Percentiles rank a stretch among this genome's conserved stretches.
These are phyloP conservation scores for Coprinopsis sp. DNA, from an alignment of 768 basidiomycete genomes.

Conservation along the genomic window DNA sequence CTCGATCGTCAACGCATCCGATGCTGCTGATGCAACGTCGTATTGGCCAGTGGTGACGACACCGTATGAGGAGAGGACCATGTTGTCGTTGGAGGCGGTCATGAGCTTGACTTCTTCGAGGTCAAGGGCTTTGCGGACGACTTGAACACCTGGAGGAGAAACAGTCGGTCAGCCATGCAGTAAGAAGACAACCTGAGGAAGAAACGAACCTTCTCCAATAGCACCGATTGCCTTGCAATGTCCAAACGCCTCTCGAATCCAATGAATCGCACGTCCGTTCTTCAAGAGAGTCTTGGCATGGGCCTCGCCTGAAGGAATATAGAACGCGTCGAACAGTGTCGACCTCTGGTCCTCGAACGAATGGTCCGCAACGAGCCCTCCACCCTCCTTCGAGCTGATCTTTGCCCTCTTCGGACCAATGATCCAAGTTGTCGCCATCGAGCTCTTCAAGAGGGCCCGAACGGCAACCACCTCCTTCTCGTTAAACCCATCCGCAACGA, in stretches of 20 bases:
- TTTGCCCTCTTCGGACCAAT: slow-evolving; percentile 67
- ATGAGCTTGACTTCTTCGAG: slow-evolving; percentile 44
- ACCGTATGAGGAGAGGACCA: slow-evolving; percentile 54
- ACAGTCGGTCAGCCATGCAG: too few species aligned
- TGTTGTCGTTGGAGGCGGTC: slow-evolving; percentile 27
- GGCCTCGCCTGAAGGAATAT: slow-evolving; percentile 66
- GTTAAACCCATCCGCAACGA: slow-evolving; percentile 75
- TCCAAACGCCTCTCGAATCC: slow-evolving; percentile 79
- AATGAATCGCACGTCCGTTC: slow-evolving; percentile 74
- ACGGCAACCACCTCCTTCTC: slow-evolving; percentile 53
- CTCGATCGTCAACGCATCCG: slow-evolving; percentile 41
- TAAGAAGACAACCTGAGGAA: not conserved
- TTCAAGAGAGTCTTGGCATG: slow-evolving; percentile 53
- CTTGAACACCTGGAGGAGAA: slow-evolving; percentile 36
- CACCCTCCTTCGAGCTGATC: slow-evolving; percentile 29
- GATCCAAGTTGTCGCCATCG: slow-evolving; percentile 55
- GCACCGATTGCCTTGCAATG: slow-evolving; percentile 84
- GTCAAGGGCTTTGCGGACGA: slow-evolving; percentile 42
- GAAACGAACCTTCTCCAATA: slow-evolving; percentile 54
- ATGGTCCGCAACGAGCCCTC: slow-evolving; percentile 54
- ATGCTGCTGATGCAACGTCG: slow-evolving; percentile 30
- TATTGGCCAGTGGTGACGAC: slow-evolving; percentile 60
- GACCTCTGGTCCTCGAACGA: slow-evolving; percentile 75
- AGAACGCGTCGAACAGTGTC: slow-evolving; percentile 78
- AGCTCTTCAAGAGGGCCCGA: slow-evolving; percentile 45